Base-by-base conservation (phyloP, 371 early-diverging fungal genomes). In the Batrachochytrium dendrobatidis region DNA sequence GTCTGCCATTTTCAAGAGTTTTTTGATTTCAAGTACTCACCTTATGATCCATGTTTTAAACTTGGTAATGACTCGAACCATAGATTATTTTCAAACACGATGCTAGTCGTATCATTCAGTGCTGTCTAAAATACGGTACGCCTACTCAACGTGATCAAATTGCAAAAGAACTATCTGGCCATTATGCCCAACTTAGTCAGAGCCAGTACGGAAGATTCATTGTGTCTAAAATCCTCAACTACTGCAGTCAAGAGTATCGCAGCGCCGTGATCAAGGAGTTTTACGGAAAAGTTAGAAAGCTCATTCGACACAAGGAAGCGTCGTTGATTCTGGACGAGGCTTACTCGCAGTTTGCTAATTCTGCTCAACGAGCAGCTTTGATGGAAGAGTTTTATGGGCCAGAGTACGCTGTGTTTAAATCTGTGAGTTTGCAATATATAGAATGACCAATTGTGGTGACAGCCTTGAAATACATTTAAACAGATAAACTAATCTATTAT, bases 41-140 rank as follows among this genome's bases (percentile, higher is more conserved):
- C 39, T 39, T 39, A n/a, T 39, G 39, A n/a, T n/a, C 39, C 39
- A n/a, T 39, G 39, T n/a, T 12, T n/a, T 39, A n/a, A 29, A 24
- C 33, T 25, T 17, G 25, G 6, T 18, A 20, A 63, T 7, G 56
- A 20, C 31, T 29, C 8, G 6, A 12, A 55, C 54, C 25, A 0
- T 64, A 87, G 78, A 70, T 94, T 43, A 86, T 90, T 69, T 92
- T 94, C 77, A 93, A 94, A 73, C 95, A 93, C 79, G 97, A 96
- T 66, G 87, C 92, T 53, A 86, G 87, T n/a, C 86, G 97, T 64
- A 84, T 95, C 29, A 81, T 96, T 54, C 95, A 96, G 70, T 86
- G 91, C 22, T 86, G 87, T 63, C 69, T 96, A 22, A 95, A 96
- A 73, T 79, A 90, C 71, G 97, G 94, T 20, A 86, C 75, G 61